Evolutionary conservation across 1,139 yeast species (phyloP).

Genomic region (Debaryomyces sp.): DNA sequence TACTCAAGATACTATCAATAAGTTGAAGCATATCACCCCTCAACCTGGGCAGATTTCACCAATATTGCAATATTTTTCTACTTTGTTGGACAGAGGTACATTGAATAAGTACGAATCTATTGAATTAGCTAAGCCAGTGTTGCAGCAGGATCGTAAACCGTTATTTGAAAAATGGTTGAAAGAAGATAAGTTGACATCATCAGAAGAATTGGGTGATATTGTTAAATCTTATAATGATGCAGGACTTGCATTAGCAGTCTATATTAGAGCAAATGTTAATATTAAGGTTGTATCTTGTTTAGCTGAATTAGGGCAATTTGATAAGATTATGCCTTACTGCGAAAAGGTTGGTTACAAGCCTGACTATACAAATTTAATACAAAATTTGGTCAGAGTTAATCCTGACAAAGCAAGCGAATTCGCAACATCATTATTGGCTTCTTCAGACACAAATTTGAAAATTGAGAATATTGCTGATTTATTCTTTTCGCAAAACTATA

Average conservation of each 20-base stretch:
- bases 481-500: conserved; percentile 89
- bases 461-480: conserved; percentile 90
- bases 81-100: conserved; percentile 89
- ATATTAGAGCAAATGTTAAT: conserved; percentile 81
- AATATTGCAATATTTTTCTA: conserved; percentile 88
- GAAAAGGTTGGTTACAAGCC: conserved; percentile 88
- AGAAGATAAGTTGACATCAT: conserved; percentile 89
- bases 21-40: conserved; percentile 89
- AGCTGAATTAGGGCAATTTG: conserved; percentile 96
- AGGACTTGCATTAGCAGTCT: conserved; percentile 87
- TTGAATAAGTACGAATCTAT: conserved; percentile 92
- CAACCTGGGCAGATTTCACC: conserved; percentile 97
- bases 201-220: conserved; percentile 96
- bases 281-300: conserved; percentile 89
- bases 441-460: conserved; percentile 66
- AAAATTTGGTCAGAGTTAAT: conserved; percentile 85
- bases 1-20: conserved; percentile 92
- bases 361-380: conserved; percentile 86
- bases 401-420: conserved; percentile 99
- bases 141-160: conserved; percentile 94
- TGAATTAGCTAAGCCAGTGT: conserved; percentile 92
- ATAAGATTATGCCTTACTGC: conserved; percentile 92
- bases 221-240: conserved; percentile 82
- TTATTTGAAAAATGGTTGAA: conserved; percentile 95
- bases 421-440: conserved; percentile 80